Percentiles rank a stretch among this genome's conserved stretches.
These are phyloP conservation scores for Neonothopanus nambi DNA, from an alignment of 1,284 basidiomycete genomes.

Conservation along the genomic window DNA sequence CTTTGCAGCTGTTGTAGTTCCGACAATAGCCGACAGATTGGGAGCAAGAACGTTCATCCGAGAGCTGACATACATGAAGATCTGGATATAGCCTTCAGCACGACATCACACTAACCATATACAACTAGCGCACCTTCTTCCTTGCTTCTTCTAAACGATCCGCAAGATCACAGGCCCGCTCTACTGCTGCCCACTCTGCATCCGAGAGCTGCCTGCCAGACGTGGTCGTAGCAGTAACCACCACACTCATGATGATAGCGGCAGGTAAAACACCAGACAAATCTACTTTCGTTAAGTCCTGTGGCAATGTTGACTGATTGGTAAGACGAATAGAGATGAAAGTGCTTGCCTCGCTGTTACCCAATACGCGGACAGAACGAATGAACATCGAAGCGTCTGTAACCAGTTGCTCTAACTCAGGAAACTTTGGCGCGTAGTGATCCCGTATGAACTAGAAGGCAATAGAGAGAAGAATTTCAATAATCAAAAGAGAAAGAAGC, in stretches of 20 bases:
- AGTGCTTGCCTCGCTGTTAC: slow-evolving; percentile 71
- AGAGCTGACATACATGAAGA: slow-evolving; percentile 98
- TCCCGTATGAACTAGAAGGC: slow-evolving; percentile 88
- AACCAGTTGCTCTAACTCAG: slow-evolving; percentile 95
- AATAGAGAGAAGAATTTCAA: slow-evolving; percentile 23
- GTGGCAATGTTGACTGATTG: slow-evolving; percentile 3
- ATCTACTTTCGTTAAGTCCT: slow-evolving; percentile 84
- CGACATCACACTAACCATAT: background rate
- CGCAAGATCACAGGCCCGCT: slow-evolving; percentile 86
- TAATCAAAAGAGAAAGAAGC: slow-evolving; percentile 46
- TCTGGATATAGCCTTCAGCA: slow-evolving; percentile 43
- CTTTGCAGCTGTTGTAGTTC: slow-evolving; percentile 97
- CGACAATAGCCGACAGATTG: slow-evolving; percentile 97
- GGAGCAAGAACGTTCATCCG: slow-evolving; percentile 98
- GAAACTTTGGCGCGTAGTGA: slow-evolving; percentile 95
- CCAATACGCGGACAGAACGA: slow-evolving; percentile 85
- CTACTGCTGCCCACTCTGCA: slow-evolving; percentile 78
- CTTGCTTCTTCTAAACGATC: slow-evolving; percentile 86
- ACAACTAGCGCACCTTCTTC: slow-evolving; percentile 62
- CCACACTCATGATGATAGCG: slow-evolving; percentile 96
- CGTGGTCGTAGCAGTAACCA: slow-evolving; percentile 92
- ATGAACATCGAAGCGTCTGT: slow-evolving; percentile 93
- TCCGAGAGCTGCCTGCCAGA: slow-evolving; percentile 74
- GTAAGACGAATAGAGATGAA: slow-evolving; percentile 4
- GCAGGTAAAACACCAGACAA: slow-evolving; percentile 81